Conservation (phyloP, 2,329 filamentous ascomycete species). For the Aspergillus eucalypticola region DNA sequence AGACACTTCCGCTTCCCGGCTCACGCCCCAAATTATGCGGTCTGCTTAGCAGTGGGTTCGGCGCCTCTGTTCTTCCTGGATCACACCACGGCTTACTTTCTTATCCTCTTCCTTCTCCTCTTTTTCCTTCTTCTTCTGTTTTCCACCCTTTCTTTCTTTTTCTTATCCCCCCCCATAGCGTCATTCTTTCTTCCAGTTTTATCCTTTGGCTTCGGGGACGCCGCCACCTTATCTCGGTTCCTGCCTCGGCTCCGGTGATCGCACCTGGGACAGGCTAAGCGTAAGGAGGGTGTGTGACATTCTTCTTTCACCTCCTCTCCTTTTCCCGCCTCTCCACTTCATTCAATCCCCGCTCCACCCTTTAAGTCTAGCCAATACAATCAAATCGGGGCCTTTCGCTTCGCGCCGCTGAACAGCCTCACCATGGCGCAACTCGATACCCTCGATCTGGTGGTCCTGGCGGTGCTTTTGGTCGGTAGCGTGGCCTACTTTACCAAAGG, state of each 20-base stretch:
- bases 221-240: slow-evolving; percentile 1
- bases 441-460: slow-evolving; percentile 89
- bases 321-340: slow-evolving; percentile 8
- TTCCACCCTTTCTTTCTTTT: slow-evolving; percentile 10
- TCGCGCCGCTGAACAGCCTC: slow-evolving; percentile 10
- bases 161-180: neutral
- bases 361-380: neutral
- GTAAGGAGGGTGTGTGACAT: slow-evolving; percentile 12
- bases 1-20: slow-evolving; percentile 17
- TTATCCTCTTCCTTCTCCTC: slow-evolving; percentile 13
- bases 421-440: slow-evolving; percentile 94
- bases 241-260: slow-evolving; percentile 7
- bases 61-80: slow-evolving; percentile 15
- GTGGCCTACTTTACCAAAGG: slow-evolving; percentile 98
- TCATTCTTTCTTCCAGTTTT: slow-evolving; percentile 10
- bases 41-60: slow-evolving; percentile 19
- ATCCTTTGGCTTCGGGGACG: slow-evolving; percentile 3
- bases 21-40: slow-evolving; percentile 14
- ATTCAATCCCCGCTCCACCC: slow-evolving; percentile 5
- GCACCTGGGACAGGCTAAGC: slow-evolving; percentile 6
- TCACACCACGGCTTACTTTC: slow-evolving; percentile 22
- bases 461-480: slow-evolving; percentile 79
- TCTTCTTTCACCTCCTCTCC: slow-evolving; percentile 6
- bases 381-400: neutral
- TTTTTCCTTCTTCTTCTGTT: slow-evolving; percentile 12